Conservation (phyloP, 2,329 filamentous ascomycete species). For the Chalaropsis thielavioides region DNA sequence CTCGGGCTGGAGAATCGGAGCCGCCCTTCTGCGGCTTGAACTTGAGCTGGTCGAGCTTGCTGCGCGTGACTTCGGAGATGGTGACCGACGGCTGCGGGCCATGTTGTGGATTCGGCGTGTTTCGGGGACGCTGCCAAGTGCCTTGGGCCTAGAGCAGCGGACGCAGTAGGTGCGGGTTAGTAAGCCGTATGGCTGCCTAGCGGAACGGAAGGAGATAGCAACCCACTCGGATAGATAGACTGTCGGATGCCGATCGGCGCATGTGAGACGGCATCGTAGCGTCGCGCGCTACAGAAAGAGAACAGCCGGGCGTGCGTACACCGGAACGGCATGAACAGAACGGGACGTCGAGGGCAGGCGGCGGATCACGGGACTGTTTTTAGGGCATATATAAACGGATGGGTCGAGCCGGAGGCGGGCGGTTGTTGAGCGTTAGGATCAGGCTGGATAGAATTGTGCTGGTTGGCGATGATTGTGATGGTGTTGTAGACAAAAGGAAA, state of each 20-base stretch:
- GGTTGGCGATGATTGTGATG: background rate
- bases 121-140: constrained; percentile 42
- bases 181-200: constrained; percentile 1
- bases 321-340: constrained; percentile 21
- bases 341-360: background rate
- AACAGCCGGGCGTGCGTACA: constrained; percentile 20
- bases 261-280: constrained; percentile 16
- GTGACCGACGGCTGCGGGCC: constrained; percentile 20
- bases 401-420: background rate
- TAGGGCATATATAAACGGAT: background rate
- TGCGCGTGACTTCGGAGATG: constrained; percentile 44
- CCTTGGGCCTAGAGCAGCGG: constrained; percentile 17
- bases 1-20: background rate
- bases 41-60: constrained; percentile 43
- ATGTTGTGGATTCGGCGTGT: constrained; percentile 21
- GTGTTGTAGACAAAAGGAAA: background rate
- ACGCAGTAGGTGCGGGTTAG: too few species aligned
- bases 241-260: constrained; percentile 12
- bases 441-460: background rate
- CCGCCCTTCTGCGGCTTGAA: constrained; percentile 30
- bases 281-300: constrained; percentile 30
- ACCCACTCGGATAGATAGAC: constrained; percentile 8
- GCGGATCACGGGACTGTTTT: background rate
- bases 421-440: background rate
- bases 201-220: constrained; percentile 19